Base-by-base conservation (phyloP, 495 filamentous ascomycete genomes). In the Usnea hakonensis region DNA sequence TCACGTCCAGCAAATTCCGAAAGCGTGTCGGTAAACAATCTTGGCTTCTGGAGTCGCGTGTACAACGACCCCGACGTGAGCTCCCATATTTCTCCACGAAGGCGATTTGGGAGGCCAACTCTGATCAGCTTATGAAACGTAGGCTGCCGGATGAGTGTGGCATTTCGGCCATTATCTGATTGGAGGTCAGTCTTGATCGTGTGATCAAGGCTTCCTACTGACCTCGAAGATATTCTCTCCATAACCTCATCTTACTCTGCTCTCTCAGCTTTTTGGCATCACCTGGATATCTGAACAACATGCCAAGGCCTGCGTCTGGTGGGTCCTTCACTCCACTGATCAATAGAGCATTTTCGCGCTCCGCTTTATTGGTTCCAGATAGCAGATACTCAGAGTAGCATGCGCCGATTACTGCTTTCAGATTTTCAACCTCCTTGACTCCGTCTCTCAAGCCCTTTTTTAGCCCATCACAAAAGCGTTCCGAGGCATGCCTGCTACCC, bases 91-190 rank as follows among this genome's bases (percentile, higher is more conserved):
- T 98, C 94, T 58, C 95, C 95, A 44, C 94, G 80, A 32, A 98
- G 78, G 23, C 92, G 82, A 76, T 98, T 98, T 2, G 94, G 94
- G 58, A 98, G 78, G 61, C 94, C 94, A 66, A 98, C 94, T 57
- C 94, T 83, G 60, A 98, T 96, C 43, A 98, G 80, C 69, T 97
- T 97, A 74, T 97, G 93, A 70, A 98, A 97, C 2, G 91, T 97
- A 36, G 94, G 93, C 70, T 98, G 95, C 55, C 94, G 87, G 55
- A 98, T 83, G 37, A 98, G 78, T 0, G 93, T 96, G 26, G 86
- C 81, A 75, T 97, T 97, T 48, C 94, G 88, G 53, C 94, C 94
- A 68, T 97, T 97, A 72, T 97, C 95, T 87, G 65, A 59, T 21
- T 26, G 32, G 11, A 48, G 33, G 30, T 67, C 23, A 70, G 55